A percentile compares a stretch with the other conserved stretches of the same genome.
Evolutionary conservation across 768 basidiomycete species (phyloP).

Genomic region (Albatrellus ellisii): DNA sequence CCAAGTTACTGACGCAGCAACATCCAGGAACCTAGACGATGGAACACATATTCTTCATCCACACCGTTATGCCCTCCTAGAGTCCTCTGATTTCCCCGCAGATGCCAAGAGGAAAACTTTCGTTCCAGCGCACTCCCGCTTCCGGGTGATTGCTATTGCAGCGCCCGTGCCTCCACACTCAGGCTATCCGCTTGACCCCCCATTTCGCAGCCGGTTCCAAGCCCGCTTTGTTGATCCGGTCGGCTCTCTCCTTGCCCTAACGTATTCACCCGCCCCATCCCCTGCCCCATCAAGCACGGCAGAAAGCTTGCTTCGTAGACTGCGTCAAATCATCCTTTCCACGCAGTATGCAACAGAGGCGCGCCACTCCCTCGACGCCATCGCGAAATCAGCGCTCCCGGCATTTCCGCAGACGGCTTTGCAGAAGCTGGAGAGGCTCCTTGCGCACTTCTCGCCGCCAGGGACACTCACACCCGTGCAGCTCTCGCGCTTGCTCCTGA

Average conservation of each 20-base stretch:
- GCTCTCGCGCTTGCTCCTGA: conserved; percentile 40
- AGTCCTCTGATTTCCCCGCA: conserved; percentile 14
- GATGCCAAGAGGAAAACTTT: conserved; percentile 27
- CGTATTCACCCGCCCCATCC: neutral
- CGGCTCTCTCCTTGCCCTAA: conserved; percentile 34
- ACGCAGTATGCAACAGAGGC: conserved; percentile 53
- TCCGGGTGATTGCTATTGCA: conserved; percentile 56
- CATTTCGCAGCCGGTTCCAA: conserved; percentile 57
- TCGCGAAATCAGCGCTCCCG: conserved; percentile 39
- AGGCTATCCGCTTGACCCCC: conserved; percentile 52
- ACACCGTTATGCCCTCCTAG: conserved; percentile 40
- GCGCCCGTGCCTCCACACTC: conserved; percentile 58
- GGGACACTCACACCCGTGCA: conserved; percentile 34
- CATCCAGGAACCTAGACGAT: conserved; percentile 48
- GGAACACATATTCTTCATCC: conserved; percentile 60
- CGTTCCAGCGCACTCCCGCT: conserved; percentile 53
- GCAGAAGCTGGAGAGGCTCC: conserved; percentile 32
- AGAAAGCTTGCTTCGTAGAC: conserved; percentile 24
- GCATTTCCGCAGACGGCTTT: conserved; percentile 57
- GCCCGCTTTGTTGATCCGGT: conserved; percentile 54
- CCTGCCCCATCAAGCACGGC: conserved; percentile 3
- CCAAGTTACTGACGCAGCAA: neutral
- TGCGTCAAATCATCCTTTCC: conserved; percentile 44
- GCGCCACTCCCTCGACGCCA: conserved; percentile 35
- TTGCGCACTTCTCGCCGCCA: conserved; percentile 38